Percentiles rank a stretch among this genome's conserved stretches.
These are phyloP conservation scores for Volvox carteri DNA, from an alignment of 163 green algal species.

Conservation along the genomic window DNA sequence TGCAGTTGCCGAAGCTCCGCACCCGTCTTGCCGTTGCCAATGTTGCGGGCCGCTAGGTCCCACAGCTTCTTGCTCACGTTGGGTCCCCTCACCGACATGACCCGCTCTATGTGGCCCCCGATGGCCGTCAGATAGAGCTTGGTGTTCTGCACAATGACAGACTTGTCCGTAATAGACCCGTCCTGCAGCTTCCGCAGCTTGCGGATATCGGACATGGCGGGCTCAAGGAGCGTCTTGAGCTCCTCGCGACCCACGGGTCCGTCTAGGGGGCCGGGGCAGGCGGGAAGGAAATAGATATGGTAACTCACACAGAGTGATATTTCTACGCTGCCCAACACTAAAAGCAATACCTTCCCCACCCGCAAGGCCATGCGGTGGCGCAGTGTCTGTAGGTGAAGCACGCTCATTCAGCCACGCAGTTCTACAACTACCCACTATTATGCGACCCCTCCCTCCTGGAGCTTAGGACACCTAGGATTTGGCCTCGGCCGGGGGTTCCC, in stretches of 20 bases:
- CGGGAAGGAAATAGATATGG: neutral
- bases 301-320: too few relatives aligned
- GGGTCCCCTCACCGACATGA: neutral
- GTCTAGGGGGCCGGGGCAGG: neutral
- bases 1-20: conserved; percentile 43
- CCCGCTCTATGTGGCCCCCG: conserved; percentile 6
- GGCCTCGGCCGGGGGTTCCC: too few relatives aligned
- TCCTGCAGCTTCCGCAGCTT: conserved; percentile 54
- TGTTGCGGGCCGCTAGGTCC: conserved; percentile 33
- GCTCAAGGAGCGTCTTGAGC: conserved; percentile 21
- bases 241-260: conserved; percentile 15
- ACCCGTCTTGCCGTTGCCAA: conserved; percentile 44
- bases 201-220: conserved; percentile 19
- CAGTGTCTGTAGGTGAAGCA: too few relatives aligned
- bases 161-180: conserved; percentile 32
- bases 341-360: too few relatives aligned
- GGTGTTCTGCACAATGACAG: conserved; percentile 44
- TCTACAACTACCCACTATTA: too few relatives aligned
- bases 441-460: too few relatives aligned
- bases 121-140: conserved; percentile 51
- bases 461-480: too few relatives aligned
- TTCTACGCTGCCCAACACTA: too few relatives aligned
- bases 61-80: conserved; percentile 47
- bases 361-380: too few relatives aligned
- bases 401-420: too few relatives aligned